Conservation (phyloP, 768 basidiomycete genomes). For the Scleroderma bovista region DNA sequence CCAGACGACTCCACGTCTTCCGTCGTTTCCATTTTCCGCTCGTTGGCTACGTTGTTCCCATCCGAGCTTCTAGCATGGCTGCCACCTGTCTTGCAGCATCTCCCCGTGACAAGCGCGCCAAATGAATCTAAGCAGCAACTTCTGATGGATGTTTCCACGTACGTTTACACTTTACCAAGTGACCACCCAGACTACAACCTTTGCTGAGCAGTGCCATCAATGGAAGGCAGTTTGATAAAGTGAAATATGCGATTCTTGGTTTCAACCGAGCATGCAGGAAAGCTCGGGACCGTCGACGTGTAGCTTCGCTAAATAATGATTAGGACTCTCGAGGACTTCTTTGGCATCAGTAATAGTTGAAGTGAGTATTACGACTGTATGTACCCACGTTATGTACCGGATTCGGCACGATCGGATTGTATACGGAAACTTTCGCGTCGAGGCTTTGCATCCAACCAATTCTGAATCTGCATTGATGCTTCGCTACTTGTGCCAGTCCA, state of each 20-base stretch:
- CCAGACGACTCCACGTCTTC: conserved; percentile 75
- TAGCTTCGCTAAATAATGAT: conserved; percentile 13
- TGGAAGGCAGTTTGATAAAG: conserved; percentile 65
- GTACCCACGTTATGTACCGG: background rate
- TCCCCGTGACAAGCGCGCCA: conserved; percentile 58
- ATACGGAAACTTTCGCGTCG: conserved; percentile 7
- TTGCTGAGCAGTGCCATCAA: conserved; percentile 51
- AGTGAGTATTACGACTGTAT: no score
- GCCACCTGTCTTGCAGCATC: conserved; percentile 60
- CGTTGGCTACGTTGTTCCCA: conserved; percentile 62
- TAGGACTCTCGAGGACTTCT: background rate
- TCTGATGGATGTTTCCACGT: conserved; percentile 71
- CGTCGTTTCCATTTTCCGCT: conserved; percentile 75
- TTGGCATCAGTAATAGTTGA: background rate
- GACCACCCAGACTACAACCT: conserved; percentile 4
- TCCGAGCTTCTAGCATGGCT: conserved; percentile 68
- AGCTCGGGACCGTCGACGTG: conserved; percentile 56
- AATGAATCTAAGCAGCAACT: conserved; percentile 66
- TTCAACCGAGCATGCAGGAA: conserved; percentile 74
- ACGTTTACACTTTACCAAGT: conserved; percentile 25
- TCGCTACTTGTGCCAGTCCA: conserved; percentile 53
- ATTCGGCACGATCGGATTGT: background rate
- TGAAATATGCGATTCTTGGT: conserved; percentile 69
- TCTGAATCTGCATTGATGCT: conserved; percentile 40
- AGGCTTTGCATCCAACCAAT: conserved; percentile 6